A percentile compares a stretch with the other conserved stretches of the same genome.
These are phyloP conservation scores for Cylindrodendrum hubeiense DNA, from an alignment of 2,329 filamentous ascomycete species.

Conservation along the genomic window DNA sequence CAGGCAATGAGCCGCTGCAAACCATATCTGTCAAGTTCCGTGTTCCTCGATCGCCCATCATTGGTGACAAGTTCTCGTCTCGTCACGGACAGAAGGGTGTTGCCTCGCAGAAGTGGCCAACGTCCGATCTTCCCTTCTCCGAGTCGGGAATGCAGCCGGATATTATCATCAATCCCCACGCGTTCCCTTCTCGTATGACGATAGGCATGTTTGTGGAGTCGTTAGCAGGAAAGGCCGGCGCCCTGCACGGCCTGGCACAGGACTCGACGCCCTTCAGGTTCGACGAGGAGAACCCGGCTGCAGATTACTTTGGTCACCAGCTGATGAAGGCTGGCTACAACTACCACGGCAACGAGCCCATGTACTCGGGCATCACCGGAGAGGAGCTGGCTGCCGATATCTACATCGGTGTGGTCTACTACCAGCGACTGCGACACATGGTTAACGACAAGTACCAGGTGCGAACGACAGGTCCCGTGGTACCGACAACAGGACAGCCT, in stretches of 20 bases:
- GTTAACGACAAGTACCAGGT: slow-evolving; percentile 99
- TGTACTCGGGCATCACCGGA: slow-evolving; percentile 98
- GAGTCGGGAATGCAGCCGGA: slow-evolving; percentile 97
- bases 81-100: slow-evolving; percentile 99
- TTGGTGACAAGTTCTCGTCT: slow-evolving; percentile 99
- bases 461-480: slow-evolving; percentile 92
- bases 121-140: slow-evolving; percentile 94
- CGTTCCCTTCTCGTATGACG: slow-evolving; percentile 99
- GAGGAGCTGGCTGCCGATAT: slow-evolving; percentile 95
- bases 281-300: slow-evolving; percentile 90
- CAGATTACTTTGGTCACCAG: slow-evolving; percentile 96
- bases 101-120: slow-evolving; percentile 94
- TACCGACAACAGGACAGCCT: slow-evolving; percentile 90
- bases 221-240: slow-evolving; percentile 92
- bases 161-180: slow-evolving; percentile 99
- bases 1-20: slow-evolving; percentile 85
- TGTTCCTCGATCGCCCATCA: slow-evolving; percentile 88
- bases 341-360: slow-evolving; percentile 97
- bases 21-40: slow-evolving; percentile 93
- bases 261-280: slow-evolving; percentile 97
- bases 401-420: slow-evolving; percentile 97
- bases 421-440: slow-evolving; percentile 98
- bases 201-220: slow-evolving; percentile 99
- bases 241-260: slow-evolving; percentile 94
- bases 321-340: slow-evolving; percentile 96